phyloP scores from a whole-genome alignment of 2,329 filamentous ascomycete genomes.

The Phialemoniopsis sp. region DNA sequence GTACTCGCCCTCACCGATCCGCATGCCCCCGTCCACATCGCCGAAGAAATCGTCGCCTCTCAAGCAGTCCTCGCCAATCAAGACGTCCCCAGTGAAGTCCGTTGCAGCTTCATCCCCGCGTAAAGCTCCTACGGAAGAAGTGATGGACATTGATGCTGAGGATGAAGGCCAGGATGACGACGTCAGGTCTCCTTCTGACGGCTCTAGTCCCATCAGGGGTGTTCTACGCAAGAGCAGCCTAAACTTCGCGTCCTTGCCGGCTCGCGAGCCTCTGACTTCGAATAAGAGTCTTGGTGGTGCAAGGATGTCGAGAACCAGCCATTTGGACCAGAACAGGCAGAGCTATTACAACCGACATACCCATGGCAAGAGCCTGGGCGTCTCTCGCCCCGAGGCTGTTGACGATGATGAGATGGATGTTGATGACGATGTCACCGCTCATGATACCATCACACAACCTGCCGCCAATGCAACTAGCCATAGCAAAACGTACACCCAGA shows the following conservation, averaged over 20 bases:
- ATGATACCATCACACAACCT: conserved; percentile 30
- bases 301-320: conserved; percentile 70
- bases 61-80: conserved; percentile 10
- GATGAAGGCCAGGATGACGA: conserved; percentile 37
- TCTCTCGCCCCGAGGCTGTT: conserved; percentile 35
- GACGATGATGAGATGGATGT: conserved; percentile 49
- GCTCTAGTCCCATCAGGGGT: conserved; percentile 70
- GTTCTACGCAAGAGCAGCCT: conserved; percentile 89
- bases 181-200: conserved; percentile 57
- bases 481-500: conserved; percentile 89
- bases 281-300: conserved; percentile 82
- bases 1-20: conserved; percentile 8
- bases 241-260: conserved; percentile 88
- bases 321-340: conserved; percentile 67
- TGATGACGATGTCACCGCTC: conserved; percentile 31
- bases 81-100: conserved; percentile 17
- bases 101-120: conserved; percentile 10
- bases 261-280: conserved; percentile 77
- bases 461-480: conserved; percentile 35
- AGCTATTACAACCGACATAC: conserved; percentile 73
- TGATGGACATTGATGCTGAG: conserved; percentile 19
- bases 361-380: conserved; percentile 67
- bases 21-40: conserved; percentile 13
- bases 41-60: conserved; percentile 8
- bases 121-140: not conserved